Conservation (phyloP, 371 early-diverging fungal species). For the Lichtheimia ramosa region DNA sequence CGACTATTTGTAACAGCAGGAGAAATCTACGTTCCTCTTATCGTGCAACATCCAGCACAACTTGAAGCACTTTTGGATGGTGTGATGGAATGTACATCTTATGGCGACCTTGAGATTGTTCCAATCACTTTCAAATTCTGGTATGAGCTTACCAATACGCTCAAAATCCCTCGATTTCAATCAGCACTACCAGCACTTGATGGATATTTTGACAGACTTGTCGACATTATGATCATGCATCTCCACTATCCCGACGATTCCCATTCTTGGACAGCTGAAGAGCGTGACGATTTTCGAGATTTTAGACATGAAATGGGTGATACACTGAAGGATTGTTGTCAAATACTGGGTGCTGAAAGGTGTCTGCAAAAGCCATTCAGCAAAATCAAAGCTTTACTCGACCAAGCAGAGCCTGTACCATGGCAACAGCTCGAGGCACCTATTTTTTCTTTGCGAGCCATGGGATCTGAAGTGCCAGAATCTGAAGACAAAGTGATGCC, state of each 20-base stretch:
- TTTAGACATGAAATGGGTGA: conserved; percentile 96
- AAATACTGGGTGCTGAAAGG: conserved; percentile 72
- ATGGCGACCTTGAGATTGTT: conserved; percentile 68
- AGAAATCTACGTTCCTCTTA: conserved; percentile 75
- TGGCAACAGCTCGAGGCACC: conserved; percentile 97
- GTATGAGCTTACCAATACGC: conserved; percentile 71
- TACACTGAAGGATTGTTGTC: conserved; percentile 93
- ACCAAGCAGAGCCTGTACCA: conserved; percentile 28
- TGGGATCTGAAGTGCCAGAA: conserved; percentile 81
- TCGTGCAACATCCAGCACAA: conserved; percentile 60
- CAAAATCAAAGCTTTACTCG: conserved; percentile 33
- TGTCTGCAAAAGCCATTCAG: conserved; percentile 75
- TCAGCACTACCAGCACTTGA: conserved; percentile 49
- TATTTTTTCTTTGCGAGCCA: conserved; percentile 87
- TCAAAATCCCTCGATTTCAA: conserved; percentile 51
- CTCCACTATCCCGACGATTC: conserved; percentile 78
- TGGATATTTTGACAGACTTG: conserved; percentile 69
- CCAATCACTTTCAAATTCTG: conserved; percentile 87
- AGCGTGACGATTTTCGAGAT: conserved; percentile 92
- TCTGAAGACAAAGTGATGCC: conserved; percentile 79
- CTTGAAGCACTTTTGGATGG: conserved; percentile 73
- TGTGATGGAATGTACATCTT: conserved; percentile 70
- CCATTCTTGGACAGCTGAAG: conserved; percentile 75
- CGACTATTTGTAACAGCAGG: conserved; percentile 86
- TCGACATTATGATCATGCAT: conserved; percentile 82